phyloP scores from a whole-genome alignment of 768 basidiomycete genomes.

The Xerocomellus dryophilus region DNA sequence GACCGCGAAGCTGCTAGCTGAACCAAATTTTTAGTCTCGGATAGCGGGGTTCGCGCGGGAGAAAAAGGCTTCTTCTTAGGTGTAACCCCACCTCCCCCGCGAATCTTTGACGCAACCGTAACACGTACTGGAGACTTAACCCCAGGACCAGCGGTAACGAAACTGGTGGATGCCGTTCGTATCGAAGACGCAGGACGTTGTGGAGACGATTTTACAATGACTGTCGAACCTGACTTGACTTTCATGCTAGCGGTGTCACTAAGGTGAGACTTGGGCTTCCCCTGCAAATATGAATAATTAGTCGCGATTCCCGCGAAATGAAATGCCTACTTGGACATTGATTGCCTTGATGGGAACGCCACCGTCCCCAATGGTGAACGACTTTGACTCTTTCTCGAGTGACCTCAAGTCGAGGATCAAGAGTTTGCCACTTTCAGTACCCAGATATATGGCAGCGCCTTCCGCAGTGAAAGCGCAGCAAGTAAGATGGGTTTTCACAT shows the following conservation, averaged over 20 bases:
- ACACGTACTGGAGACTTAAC: constrained; percentile 23
- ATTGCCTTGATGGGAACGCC: constrained; percentile 51
- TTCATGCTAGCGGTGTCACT: constrained; percentile 4
- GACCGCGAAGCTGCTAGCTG: constrained; percentile 11
- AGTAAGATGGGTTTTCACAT: constrained; percentile 51
- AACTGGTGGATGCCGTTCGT: constrained; percentile 9
- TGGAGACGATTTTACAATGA: constrained; percentile 9
- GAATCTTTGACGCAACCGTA: constrained; percentile 18
- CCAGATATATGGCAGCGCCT: constrained; percentile 63
- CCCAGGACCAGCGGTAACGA: neutral
- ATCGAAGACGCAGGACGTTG: constrained; percentile 1
- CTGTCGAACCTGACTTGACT: constrained; percentile 7
- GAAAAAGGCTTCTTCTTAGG: constrained; percentile 26
- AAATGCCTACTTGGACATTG: constrained; percentile 50
- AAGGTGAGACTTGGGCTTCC: constrained; percentile 16
- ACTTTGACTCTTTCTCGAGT: constrained; percentile 61
- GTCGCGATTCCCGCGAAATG: neutral
- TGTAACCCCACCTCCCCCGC: constrained; percentile 19
- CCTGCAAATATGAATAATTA: constrained; percentile 4
- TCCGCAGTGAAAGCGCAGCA: constrained; percentile 67
- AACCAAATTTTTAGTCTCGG: constrained; percentile 21
- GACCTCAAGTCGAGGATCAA: constrained; percentile 61
- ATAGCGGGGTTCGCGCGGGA: constrained; percentile 21
- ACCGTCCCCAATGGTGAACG: constrained; percentile 47
- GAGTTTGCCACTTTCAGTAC: constrained; percentile 63